Evolutionary conservation across 768 basidiomycete species (phyloP), one percentile per base, ranked within the genome.

Genomic region (Lanmaoa rubissima): DNA sequence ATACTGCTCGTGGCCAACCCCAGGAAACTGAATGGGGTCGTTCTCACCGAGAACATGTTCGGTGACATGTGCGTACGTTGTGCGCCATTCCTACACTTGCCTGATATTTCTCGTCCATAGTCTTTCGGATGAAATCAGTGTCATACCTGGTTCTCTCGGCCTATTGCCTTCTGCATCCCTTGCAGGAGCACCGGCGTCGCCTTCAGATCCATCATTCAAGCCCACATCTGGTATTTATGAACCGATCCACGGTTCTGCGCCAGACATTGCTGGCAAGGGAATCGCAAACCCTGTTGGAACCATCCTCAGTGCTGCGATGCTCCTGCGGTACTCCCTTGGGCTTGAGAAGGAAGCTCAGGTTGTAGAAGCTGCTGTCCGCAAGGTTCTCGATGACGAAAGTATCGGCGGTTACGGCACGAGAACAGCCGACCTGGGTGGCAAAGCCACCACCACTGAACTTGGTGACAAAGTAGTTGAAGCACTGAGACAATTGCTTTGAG

Each of bases 121-220:
- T 66, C 83, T 99, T 39, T 98, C 96, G 9, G 97, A 98, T 72
- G 94, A 99, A 73, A 83, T 87, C 13, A 98, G 95, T 62, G 93
- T 98, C 62, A 98, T 99, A 65, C 96, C 96, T 17, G 97, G 97
- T 17, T 98, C 97, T 31, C 86, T 99, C 11, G 97, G 97, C 49
- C 82, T 99, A 21, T 79, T 98, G 14, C 96, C 97, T 14, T 98
- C 97, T 13, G 97, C 97, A 32, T 98, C 95, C 14, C 84, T 99
- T 10, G 92, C 95, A 2, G 94, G 93, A 44, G 91, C 92, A 24
- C 94, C 86, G 2, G 87, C 83, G 1, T 66, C 78, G 7, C 79
- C 75, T 14, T 75, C 68, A 4, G 68, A 75, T 13, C 75, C 82
- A 28, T 77, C 82, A 58, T 88, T 88, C 72, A 90, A 89, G 69